phyloP scores from a whole-genome alignment of 257 asterid genomes.

The Lithospermum erythrorhizon region DNA sequence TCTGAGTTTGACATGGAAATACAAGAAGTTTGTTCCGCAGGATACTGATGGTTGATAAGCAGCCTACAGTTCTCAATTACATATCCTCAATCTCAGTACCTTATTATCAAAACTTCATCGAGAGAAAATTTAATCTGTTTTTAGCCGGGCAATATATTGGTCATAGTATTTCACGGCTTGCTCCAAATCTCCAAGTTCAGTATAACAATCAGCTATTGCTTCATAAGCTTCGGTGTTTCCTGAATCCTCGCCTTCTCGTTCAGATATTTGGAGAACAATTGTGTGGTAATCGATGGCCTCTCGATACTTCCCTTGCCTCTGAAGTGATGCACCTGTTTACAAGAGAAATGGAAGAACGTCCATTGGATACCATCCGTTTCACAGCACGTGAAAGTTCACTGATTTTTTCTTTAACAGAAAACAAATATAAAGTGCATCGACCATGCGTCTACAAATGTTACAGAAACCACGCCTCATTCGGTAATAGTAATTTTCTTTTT shows the following conservation, averaged over 20 bases:
- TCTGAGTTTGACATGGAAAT: background rate
- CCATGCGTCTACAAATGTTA: background rate
- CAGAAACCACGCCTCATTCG: too few relatives aligned
- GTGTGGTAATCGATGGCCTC: constrained; percentile 84
- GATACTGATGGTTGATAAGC: constrained; percentile 5
- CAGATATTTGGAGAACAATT: constrained; percentile 67
- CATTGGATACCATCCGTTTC: background rate
- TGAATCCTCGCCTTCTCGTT: constrained; percentile 80
- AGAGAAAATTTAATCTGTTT: constrained; percentile 42
- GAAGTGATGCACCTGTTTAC: constrained; percentile 75
- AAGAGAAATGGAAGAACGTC: background rate
- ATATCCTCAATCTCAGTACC: constrained; percentile 1
- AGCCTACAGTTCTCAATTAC: background rate
- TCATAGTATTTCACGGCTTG: constrained; percentile 85
- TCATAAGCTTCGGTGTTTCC: constrained; percentile 95
- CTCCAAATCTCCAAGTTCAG: constrained; percentile 90
- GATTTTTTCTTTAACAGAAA: background rate
- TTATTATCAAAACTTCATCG: background rate
- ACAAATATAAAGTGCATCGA: background rate
- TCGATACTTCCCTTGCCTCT: constrained; percentile 78
- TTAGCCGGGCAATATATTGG: constrained; percentile 77
- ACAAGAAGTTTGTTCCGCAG: background rate
- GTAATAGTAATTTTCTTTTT: too few relatives aligned
- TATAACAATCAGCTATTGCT: constrained; percentile 96
- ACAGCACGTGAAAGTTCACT: background rate